phyloP scores from a whole-genome alignment of 1,284 basidiomycete genomes.

The Irpex lacteus region DNA sequence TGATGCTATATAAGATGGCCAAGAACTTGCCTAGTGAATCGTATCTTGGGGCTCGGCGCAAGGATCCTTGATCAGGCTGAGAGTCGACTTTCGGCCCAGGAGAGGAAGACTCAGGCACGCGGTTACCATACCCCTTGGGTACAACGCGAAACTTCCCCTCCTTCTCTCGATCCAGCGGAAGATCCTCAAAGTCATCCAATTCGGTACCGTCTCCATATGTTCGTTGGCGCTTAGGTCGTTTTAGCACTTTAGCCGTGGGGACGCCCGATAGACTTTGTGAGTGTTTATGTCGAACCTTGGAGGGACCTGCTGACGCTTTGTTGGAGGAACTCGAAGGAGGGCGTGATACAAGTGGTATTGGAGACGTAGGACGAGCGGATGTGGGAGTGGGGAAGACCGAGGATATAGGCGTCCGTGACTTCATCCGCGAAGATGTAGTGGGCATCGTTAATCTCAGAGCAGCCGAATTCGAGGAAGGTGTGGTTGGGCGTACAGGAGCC shows the following conservation, averaged over 20 bases:
- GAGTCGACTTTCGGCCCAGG: conserved; percentile 22
- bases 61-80: conserved; percentile 1
- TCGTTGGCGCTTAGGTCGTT: conserved; percentile 68
- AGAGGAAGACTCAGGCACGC: conserved; percentile 54
- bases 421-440: conserved; percentile 63
- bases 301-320: conserved; percentile 27
- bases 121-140: conserved; percentile 63
- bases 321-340: conserved; percentile 42
- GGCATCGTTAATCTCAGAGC: conserved; percentile 85
- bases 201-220: conserved; percentile 92
- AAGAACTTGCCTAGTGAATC: neutral
- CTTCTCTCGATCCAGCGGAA: conserved; percentile 82
- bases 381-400: conserved; percentile 55
- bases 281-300: conserved; percentile 30
- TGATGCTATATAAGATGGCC: neutral
- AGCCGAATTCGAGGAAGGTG: conserved; percentile 70
- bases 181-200: conserved; percentile 87
- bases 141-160: conserved; percentile 70
- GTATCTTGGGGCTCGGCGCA: neutral
- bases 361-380: conserved; percentile 47
- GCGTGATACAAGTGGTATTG: conserved; percentile 52
- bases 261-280: conserved; percentile 34
- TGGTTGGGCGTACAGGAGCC: conserved; percentile 74
- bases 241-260: conserved; percentile 64
- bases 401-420: conserved; percentile 70